Evolutionary conservation across 768 basidiomycete species (phyloP).

Genomic region (Termitomyces sp.): DNA sequence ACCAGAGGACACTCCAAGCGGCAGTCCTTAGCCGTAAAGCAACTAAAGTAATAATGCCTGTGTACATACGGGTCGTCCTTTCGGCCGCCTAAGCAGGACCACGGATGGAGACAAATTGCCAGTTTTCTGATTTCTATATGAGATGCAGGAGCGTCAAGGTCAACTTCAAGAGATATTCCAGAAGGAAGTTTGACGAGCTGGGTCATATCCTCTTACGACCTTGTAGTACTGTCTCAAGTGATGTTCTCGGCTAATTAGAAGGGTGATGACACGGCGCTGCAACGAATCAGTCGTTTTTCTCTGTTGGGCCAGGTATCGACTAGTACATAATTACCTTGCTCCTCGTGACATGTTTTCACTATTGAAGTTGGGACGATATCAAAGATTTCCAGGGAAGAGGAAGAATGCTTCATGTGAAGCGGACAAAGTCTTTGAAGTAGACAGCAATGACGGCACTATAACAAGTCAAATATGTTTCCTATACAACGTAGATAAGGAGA

Average conservation of each 20-base stretch:
- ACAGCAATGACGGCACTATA: no score
- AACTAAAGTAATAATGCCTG: background rate
- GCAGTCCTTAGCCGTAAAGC: background rate
- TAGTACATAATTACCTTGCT: background rate
- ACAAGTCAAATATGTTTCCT: background rate
- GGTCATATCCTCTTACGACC: constrained; percentile 1
- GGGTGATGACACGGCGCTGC: no score
- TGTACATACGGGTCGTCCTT: constrained; percentile 70
- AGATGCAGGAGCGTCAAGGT: constrained; percentile 23
- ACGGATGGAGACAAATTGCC: constrained; percentile 76
- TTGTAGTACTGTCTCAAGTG: background rate
- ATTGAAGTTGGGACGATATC: background rate
- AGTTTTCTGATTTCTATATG: constrained; percentile 27
- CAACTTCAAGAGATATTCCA: constrained; percentile 33
- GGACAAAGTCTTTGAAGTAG: background rate
- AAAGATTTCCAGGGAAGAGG: no score
- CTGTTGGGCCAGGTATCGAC: background rate
- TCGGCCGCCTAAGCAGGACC: constrained; percentile 79
- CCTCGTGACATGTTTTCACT: background rate
- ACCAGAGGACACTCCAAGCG: constrained; percentile 35
- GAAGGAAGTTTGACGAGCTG: constrained; percentile 16
- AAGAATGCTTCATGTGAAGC: background rate
- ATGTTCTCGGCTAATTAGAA: background rate
- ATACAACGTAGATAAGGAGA: background rate
- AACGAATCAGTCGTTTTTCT: no score